These are phyloP conservation scores for Pittosporum tobira DNA, from an alignment of 129 eudicot genomes.

Conservation along the genomic window DNA sequence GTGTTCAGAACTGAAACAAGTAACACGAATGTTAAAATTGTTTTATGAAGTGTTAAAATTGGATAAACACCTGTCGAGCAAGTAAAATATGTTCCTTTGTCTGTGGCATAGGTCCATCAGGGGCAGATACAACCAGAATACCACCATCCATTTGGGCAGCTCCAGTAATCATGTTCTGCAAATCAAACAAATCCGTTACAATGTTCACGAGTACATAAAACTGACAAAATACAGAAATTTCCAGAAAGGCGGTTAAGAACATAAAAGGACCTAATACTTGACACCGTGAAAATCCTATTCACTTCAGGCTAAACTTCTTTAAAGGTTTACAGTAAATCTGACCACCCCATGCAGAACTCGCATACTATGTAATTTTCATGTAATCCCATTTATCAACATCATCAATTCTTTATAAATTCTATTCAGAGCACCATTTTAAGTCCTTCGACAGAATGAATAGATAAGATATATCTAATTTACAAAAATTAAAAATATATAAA, in stretches of 20 bases:
- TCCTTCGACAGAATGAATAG: too few species aligned
- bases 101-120: slow-evolving; percentile 99
- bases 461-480: too few species aligned
- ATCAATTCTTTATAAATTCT: too few species aligned
- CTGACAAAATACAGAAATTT: not conserved
- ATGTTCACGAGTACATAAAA: slow-evolving; percentile 8
- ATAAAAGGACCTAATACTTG: not conserved
- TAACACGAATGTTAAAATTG: not conserved
- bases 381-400: too few species aligned
- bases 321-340: too few species aligned
- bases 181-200: slow-evolving; percentile 7
- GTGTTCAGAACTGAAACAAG: not conserved
- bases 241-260: not conserved
- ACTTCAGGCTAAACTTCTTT: not conserved
- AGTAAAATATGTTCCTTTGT: slow-evolving; percentile 93
- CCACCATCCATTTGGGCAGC: slow-evolving; percentile 99
- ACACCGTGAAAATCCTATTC: too few species aligned
- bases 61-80: slow-evolving; percentile 68
- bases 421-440: too few species aligned
- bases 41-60: slow-evolving; percentile 2
- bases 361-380: too few species aligned
- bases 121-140: slow-evolving; percentile 92
- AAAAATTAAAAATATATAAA: too few species aligned
- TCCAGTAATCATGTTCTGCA: slow-evolving; percentile 96
- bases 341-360: too few species aligned